A percentile compares a stretch with the other conserved stretches of the same genome.
phyloP scores from a whole-genome alignment of 2,329 filamentous ascomycete genomes.

The Blastomyces parvus region DNA sequence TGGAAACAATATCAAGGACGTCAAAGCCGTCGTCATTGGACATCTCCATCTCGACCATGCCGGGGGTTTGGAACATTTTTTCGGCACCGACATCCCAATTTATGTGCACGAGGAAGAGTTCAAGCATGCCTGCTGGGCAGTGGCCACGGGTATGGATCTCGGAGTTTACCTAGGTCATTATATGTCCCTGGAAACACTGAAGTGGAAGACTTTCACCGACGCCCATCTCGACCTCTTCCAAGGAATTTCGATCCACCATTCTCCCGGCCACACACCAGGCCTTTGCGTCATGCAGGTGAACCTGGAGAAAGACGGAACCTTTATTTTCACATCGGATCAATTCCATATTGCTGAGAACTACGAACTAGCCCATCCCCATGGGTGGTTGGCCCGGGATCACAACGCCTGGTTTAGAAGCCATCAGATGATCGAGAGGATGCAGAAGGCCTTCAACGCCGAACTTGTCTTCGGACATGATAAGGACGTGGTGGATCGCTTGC shows the following conservation, averaged over 20 bases:
- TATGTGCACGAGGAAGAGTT: conserved; percentile 42
- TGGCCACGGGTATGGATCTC: conserved; percentile 34
- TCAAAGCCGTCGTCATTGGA: conserved; percentile 40
- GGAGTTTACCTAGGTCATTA: conserved; percentile 34
- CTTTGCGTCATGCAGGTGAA: conserved; percentile 32
- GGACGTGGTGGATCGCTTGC: conserved; percentile 11
- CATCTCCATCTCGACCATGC: conserved; percentile 43
- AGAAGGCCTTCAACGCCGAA: conserved; percentile 24
- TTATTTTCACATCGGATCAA: conserved; percentile 35
- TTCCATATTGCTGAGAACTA: conserved; percentile 35
- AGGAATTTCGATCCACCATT: conserved; percentile 32
- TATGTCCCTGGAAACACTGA: conserved; percentile 28
- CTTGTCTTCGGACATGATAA: conserved; percentile 29
- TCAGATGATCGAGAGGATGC: conserved; percentile 27
- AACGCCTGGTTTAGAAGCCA: conserved; percentile 29
- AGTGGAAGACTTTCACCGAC: conserved; percentile 38
- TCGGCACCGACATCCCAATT: conserved; percentile 36
- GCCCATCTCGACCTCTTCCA: conserved; percentile 32
- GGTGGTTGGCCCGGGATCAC: conserved; percentile 31
- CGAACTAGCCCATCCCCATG: conserved; percentile 27
- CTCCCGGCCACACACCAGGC: conserved; percentile 31
- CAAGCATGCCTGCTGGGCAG: conserved; percentile 38
- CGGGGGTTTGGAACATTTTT: conserved; percentile 40
- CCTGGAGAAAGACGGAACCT: conserved; percentile 28
- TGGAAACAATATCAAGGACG: conserved; percentile 38